These are phyloP conservation scores for Prosopis cineraria DNA, from an alignment of 306 rosid species.

Conservation along the genomic window DNA sequence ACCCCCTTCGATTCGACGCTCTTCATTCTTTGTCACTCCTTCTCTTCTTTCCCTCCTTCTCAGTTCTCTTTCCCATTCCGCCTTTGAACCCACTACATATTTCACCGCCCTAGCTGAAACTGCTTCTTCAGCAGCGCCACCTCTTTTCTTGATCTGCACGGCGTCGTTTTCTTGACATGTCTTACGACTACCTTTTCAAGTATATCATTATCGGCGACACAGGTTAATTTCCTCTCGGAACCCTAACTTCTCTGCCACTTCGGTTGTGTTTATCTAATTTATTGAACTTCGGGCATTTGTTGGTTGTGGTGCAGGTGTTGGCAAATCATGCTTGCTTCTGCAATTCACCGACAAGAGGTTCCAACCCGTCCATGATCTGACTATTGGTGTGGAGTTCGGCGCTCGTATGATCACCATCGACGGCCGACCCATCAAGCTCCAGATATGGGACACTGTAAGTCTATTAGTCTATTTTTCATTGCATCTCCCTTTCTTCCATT, in stretches of 20 bases:
- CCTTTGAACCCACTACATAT: not conserved
- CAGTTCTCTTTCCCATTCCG: not conserved
- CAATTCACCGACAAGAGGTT: conserved; percentile 97
- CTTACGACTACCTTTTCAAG: conserved; percentile 96
- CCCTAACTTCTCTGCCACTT: conserved; percentile 15
- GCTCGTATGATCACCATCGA: conserved; percentile 96
- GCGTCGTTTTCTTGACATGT: conserved; percentile 53
- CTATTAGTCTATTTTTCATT: not conserved
- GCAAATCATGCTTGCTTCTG: conserved; percentile 89
- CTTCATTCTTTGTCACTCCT: not conserved
- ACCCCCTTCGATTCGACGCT: not conserved
- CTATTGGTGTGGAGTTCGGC: conserved; percentile 96
- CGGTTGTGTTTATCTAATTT: conserved; percentile 38
- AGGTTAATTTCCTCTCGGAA: conserved; percentile 42
- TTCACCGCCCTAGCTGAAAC: not conserved
- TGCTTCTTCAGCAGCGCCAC: not conserved
- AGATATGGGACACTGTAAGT: conserved; percentile 98
- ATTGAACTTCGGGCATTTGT: conserved; percentile 31
- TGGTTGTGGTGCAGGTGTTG: conserved; percentile 65
- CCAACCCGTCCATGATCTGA: conserved; percentile 98
- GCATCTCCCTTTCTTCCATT: not conserved
- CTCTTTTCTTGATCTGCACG: conserved; percentile 22
- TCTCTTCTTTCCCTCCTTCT: not conserved
- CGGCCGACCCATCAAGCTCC: conserved; percentile 83
- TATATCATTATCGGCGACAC: conserved; percentile 99